Evolutionary conservation across 768 basidiomycete species (phyloP), one percentile per base, ranked within the genome.

Genomic region (Cystobasidium ongulense): DNA sequence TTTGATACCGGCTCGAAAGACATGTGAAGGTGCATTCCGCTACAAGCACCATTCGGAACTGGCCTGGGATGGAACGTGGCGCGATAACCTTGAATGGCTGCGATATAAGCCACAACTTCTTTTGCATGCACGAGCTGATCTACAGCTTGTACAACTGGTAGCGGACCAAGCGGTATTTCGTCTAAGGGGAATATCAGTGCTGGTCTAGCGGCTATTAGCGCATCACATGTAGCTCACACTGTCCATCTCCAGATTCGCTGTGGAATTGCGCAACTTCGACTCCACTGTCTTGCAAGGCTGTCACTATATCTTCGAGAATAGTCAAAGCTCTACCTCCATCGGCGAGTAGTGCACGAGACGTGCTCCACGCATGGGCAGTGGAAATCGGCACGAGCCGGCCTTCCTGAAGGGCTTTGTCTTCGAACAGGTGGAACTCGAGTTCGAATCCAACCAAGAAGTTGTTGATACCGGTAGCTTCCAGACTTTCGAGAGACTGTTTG

Each of bases 21-120:
- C 36, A 64, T 64, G 36, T 64, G 63, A 11, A 64, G 7, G 25
- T 64, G 63, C 43, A 46, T 46, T 8, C 63, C 63, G 39, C 27
- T 64, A 39, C 63, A 27, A 15, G 63, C 63, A 31, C 43, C 38
- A 11, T 13, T 7, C 17, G 63, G 38, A 18, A 64, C 63, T 10
- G 63, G 63, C 38, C 23, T 64, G 29, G 63, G 63, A 29, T 64
- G 63, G 36, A 64, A 46, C 5, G 63, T 64, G 15, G 63, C 63
- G 36, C 63, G 63, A 38, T 64, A 64, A 17, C 63, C 63, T 13
- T 64, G 31, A 3, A 41, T 3, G 15, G 38, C 43, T 38, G 63
- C 31, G 31, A 64, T 39, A 29, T 64, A 64, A 10, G 38, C 23
- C 25, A 64, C 36, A 10, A 64, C 63, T 23, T 64, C 63, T 27